Percentiles rank a stretch among this genome's conserved stretches.
Conservation (phyloP, 129 eudicot genomes). For the Pittosporum tobira region DNA sequence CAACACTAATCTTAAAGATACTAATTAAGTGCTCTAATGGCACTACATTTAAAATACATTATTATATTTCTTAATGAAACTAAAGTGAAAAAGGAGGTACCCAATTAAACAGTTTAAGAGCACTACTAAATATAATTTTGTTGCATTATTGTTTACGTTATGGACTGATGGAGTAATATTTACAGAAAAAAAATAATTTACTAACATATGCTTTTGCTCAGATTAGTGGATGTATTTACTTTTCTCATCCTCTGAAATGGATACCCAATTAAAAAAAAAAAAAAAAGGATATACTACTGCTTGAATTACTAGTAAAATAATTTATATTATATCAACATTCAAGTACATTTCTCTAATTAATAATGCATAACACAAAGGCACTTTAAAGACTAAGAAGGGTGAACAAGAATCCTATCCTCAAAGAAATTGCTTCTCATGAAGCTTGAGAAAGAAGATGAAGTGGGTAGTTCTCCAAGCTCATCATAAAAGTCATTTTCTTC, state of each 20-base stretch:
- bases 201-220: too few species aligned
- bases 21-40: too few species aligned
- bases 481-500: constrained; percentile 73
- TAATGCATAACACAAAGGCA: background rate
- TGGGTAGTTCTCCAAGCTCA: constrained; percentile 75
- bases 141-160: too few species aligned
- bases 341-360: constrained; percentile 2
- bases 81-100: too few species aligned
- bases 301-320: background rate
- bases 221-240: too few species aligned
- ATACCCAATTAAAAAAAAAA: background rate
- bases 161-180: too few species aligned
- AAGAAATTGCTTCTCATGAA: constrained; percentile 49
- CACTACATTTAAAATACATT: too few species aligned
- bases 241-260: too few species aligned
- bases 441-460: constrained; percentile 51
- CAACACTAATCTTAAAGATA: background rate
- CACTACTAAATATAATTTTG: too few species aligned
- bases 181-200: too few species aligned
- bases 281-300: background rate
- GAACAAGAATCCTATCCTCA: constrained; percentile 64
- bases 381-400: constrained; percentile 30
- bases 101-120: too few species aligned
- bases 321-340: constrained; percentile 18
- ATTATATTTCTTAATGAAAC: background rate